Conservation (phyloP, 805 yeast genomes). For the Suhomyces sp. region DNA sequence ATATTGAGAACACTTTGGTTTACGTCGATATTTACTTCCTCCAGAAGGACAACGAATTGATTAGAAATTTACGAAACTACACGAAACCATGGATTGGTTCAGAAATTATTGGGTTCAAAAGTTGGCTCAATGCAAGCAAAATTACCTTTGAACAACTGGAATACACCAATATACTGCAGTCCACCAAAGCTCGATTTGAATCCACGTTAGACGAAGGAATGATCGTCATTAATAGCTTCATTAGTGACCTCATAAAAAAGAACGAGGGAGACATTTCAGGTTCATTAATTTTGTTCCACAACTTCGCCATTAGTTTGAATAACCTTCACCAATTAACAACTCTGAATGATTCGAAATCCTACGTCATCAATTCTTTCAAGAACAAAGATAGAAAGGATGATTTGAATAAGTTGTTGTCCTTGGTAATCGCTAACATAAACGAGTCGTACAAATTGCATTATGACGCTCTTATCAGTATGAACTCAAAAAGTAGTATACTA, state of each 20-base stretch:
- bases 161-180: not conserved
- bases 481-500: not conserved
- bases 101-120: conserved; percentile 29
- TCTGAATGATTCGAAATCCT: conserved; percentile 16
- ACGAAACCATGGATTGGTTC: conserved; percentile 27
- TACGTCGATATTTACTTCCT: conserved; percentile 25
- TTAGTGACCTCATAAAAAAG: not conserved
- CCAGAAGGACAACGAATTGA: conserved; percentile 13
- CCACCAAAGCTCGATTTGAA: not conserved
- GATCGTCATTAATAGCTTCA: not conserved
- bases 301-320: conserved; percentile 25
- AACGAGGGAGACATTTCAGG: conserved; percentile 2
- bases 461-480: not conserved
- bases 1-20: conserved; percentile 33
- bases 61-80: conserved; percentile 11
- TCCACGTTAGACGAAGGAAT: not conserved
- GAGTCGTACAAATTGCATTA: conserved; percentile 10
- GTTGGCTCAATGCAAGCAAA: conserved; percentile 28
- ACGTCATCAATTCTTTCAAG: conserved; percentile 12
- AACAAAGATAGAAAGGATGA: conserved; percentile 4
- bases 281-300: conserved; percentile 22
- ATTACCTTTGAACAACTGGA: conserved; percentile 12
- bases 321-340: conserved; percentile 19
- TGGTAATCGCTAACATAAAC: conserved; percentile 6
- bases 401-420: conserved; percentile 7